Evolutionary conservation across 371 early-diverging fungal species (phyloP).

Genomic region (Nematocida displodere): DNA sequence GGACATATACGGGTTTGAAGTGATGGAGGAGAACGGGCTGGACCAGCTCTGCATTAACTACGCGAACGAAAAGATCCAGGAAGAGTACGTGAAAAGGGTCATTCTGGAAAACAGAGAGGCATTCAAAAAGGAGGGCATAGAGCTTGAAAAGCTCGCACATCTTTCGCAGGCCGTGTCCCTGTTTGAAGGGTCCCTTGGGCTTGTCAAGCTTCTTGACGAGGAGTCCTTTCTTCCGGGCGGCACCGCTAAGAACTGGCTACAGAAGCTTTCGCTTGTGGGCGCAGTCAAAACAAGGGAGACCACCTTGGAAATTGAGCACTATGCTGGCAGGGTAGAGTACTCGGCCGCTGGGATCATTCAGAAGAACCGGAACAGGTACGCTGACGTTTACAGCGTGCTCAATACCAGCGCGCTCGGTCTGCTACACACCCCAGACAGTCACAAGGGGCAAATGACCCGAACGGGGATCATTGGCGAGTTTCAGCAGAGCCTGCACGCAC

Average conservation of each 20-base stretch:
- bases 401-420: background rate
- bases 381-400: constrained; percentile 36
- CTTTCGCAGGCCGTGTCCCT: background rate
- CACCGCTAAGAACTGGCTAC: constrained; percentile 55
- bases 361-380: constrained; percentile 79
- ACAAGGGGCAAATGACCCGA: constrained; percentile 76
- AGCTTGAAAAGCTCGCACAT: background rate
- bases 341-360: constrained; percentile 86
- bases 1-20: constrained; percentile 73
- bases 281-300: constrained; percentile 25
- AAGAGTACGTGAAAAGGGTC: constrained; percentile 76
- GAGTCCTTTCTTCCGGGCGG: constrained; percentile 61
- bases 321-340: constrained; percentile 87
- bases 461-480: constrained; percentile 75
- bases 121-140: constrained; percentile 68
- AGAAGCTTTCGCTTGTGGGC: constrained; percentile 33
- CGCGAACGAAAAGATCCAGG: constrained; percentile 70
- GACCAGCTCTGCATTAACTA: constrained; percentile 68
- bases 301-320: constrained; percentile 77
- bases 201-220: constrained; percentile 64
- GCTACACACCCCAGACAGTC: constrained; percentile 70
- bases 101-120: constrained; percentile 76
- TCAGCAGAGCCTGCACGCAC: constrained; percentile 69
- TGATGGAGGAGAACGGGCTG: constrained; percentile 65
- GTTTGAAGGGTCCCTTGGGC: constrained; percentile 62